phyloP scores from a whole-genome alignment of 1,284 basidiomycete genomes.

The Ustilago nuda region DNA sequence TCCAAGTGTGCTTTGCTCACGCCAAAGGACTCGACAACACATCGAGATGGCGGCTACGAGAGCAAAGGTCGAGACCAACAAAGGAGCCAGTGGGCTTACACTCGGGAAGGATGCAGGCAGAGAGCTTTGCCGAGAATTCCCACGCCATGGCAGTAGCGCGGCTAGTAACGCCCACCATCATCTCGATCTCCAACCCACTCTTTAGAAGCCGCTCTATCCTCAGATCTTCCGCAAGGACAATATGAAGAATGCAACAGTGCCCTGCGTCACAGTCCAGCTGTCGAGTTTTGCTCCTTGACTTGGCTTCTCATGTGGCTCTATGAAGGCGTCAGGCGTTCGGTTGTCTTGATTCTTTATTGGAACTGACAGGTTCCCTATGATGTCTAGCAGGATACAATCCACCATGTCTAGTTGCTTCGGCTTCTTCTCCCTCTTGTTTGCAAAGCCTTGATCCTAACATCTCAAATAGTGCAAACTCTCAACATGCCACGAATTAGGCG shows the following conservation, averaged over 20 bases:
- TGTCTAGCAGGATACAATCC: no score
- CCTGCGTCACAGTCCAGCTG: background rate
- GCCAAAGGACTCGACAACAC: no score
- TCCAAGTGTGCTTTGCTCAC: background rate
- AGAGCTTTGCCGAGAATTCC: constrained; percentile 9
- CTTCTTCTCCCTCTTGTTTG: no score
- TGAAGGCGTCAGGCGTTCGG: background rate
- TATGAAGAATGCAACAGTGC: background rate
- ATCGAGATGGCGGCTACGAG: background rate
- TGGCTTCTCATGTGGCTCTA: background rate
- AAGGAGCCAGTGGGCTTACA: background rate
- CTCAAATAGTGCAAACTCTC: no score
- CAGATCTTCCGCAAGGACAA: no score
- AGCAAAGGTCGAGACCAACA: background rate
- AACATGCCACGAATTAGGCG: no score
- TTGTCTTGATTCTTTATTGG: background rate
- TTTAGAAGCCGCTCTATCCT: no score
- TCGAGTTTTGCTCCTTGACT: background rate
- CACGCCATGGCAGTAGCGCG: background rate
- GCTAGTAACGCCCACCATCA: no score
- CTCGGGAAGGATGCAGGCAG: constrained; percentile 4
- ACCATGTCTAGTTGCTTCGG: no score
- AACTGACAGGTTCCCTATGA: background rate
- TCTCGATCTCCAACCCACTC: no score
- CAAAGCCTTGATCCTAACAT: no score